Evolutionary conservation across 768 basidiomycete genomes (phyloP).

Genomic region (Mycena capillaripes): DNA sequence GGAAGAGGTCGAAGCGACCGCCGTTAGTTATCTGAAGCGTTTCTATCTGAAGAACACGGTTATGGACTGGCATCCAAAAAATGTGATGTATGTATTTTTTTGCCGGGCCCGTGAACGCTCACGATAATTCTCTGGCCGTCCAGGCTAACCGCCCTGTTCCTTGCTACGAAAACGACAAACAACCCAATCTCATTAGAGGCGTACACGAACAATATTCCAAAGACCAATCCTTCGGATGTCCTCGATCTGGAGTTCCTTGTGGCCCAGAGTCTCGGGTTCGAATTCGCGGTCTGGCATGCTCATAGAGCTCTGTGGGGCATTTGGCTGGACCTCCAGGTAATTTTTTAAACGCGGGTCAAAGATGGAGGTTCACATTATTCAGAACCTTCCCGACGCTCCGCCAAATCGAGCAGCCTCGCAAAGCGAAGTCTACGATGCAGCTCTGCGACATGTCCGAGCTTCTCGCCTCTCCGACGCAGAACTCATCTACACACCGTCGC

Average conservation of each 20-base stretch:
- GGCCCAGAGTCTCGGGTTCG: conserved; percentile 93
- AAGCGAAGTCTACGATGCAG: conserved; percentile 70
- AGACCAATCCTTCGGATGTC: conserved; percentile 85
- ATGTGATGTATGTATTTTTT: conserved; percentile 83
- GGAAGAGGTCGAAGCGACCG: conserved; percentile 94
- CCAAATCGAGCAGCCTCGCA: conserved; percentile 58
- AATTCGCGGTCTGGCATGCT: conserved; percentile 94
- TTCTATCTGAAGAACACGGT: conserved; percentile 98
- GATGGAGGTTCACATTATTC: conserved; percentile 15
- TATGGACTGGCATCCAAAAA: conserved; percentile 99
- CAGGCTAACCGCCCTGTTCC: conserved; percentile 95
- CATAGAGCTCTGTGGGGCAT: conserved; percentile 92
- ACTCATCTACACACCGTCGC: conserved; percentile 92
- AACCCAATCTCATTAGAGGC: conserved; percentile 89
- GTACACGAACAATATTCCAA: conserved; percentile 88
- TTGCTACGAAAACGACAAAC: conserved; percentile 98
- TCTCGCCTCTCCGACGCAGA: conserved; percentile 94
- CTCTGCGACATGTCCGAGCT: conserved; percentile 76
- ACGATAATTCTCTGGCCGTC: conserved; percentile 19
- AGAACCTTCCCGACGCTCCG: conserved; percentile 72
- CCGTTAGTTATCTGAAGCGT: conserved; percentile 91
- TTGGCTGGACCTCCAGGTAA: conserved; percentile 89
- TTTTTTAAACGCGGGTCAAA: background rate
- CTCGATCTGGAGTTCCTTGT: conserved; percentile 96
- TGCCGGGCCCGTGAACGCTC: background rate